Percentiles rank a stretch among this genome's conserved stretches.
phyloP scores from a whole-genome alignment of 1,139 yeast species.

The Sugiyamaella paludigena region DNA sequence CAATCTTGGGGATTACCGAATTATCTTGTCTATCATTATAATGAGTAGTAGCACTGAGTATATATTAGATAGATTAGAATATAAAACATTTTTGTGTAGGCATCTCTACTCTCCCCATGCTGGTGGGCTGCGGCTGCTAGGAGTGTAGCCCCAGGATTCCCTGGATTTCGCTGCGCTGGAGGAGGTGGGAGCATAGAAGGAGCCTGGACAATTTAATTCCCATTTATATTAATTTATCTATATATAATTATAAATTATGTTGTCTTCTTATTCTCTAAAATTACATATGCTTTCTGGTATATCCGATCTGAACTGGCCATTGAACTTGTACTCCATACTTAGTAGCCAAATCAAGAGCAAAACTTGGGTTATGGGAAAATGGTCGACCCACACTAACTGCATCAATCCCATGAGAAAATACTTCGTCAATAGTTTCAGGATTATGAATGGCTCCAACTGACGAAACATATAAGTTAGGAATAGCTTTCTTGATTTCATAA shows the following conservation, averaged over 20 bases:
- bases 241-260: too few species aligned
- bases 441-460: conserved; percentile 48
- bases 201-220: too few species aligned
- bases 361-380: conserved; percentile 50
- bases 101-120: too few species aligned
- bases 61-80: background rate
- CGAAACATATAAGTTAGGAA: conserved; percentile 47
- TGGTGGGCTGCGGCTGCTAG: too few species aligned
- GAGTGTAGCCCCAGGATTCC: too few species aligned
- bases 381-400: conserved; percentile 47
- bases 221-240: too few species aligned
- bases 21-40: conserved; percentile 76
- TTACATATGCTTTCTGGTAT: conserved; percentile 26
- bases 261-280: too few species aligned
- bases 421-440: conserved; percentile 40
- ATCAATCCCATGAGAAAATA: conserved; percentile 47
- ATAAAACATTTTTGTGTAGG: background rate
- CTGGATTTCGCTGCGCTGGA: too few species aligned
- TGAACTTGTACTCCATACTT: conserved; percentile 45
- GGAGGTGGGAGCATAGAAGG: too few species aligned
- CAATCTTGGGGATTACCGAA: conserved; percentile 91
- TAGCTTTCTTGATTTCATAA: conserved; percentile 43
- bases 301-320: conserved; percentile 43
- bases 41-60: conserved; percentile 21
- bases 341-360: conserved; percentile 51